Conservation (phyloP, 805 yeast genomes). For the Nakazawaea anatomiae region DNA sequence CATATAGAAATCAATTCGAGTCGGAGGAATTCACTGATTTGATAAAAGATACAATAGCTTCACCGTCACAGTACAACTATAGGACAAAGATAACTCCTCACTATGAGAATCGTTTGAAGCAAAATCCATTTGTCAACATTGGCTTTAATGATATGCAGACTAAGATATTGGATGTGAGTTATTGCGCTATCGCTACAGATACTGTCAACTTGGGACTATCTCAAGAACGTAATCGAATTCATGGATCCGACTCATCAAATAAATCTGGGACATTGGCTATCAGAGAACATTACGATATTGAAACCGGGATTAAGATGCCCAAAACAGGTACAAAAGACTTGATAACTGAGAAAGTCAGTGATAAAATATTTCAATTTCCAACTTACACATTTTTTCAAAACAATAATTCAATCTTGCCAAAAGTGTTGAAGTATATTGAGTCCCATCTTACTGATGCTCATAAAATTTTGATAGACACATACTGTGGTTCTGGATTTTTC, state of each 20-base stretch:
- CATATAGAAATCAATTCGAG: conserved; percentile 27
- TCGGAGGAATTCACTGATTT: not conserved
- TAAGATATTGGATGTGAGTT: conserved; percentile 25
- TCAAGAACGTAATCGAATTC: conserved; percentile 4
- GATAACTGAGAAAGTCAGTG: conserved; percentile 30
- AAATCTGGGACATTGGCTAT: conserved; percentile 19
- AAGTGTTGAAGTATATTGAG: conserved; percentile 26
- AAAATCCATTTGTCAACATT: conserved; percentile 51
- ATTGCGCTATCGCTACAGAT: conserved; percentile 31
- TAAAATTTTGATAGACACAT: conserved; percentile 33
- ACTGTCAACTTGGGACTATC: conserved; percentile 23
- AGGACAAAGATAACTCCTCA: conserved; percentile 96
- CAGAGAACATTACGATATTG: conserved; percentile 28
- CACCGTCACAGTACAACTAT: conserved; percentile 73
- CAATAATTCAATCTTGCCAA: conserved; percentile 31
- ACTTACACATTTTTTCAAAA: conserved; percentile 36
- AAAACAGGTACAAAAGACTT: conserved; percentile 22
- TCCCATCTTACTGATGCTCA: conserved; percentile 13
- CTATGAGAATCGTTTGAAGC: conserved; percentile 66
- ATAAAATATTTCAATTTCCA: conserved; percentile 30
- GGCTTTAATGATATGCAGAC: conserved; percentile 47
- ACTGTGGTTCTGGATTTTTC: conserved; percentile 42
- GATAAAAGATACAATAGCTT: conserved; percentile 44
- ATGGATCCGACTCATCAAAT: conserved; percentile 5
- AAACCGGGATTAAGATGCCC: conserved; percentile 26